Conservation (phyloP, 2,329 filamentous ascomycete genomes). For the Gaeumannomyces tritici region DNA sequence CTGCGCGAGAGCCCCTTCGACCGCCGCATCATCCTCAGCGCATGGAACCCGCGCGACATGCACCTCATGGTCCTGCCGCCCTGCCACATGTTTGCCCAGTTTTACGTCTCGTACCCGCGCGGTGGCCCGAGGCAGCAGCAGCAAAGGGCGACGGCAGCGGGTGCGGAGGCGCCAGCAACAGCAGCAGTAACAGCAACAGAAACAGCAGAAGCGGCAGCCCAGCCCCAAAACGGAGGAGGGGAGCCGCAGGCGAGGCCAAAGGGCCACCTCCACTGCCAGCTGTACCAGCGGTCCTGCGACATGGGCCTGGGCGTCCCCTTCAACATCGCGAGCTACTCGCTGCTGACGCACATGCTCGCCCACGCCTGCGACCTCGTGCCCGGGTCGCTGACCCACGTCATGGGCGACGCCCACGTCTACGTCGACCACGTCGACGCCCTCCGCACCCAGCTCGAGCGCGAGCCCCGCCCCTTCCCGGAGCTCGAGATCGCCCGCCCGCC, state of each 20-base stretch:
- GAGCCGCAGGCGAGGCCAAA: constrained; percentile 28
- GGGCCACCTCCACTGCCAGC: constrained; percentile 72
- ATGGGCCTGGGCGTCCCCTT: constrained; percentile 97
- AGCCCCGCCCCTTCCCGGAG: constrained; percentile 72
- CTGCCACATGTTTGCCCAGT: constrained; percentile 97
- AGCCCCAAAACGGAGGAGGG: constrained; percentile 2
- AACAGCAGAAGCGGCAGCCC: constrained; percentile 9
- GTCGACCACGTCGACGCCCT: constrained; percentile 85
- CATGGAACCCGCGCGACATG: constrained; percentile 88
- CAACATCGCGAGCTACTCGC: constrained; percentile 91
- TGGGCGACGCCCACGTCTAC: constrained; percentile 98
- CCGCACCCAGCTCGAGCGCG: constrained; percentile 66
- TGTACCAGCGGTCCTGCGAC: constrained; percentile 92
- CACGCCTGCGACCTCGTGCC: constrained; percentile 77
- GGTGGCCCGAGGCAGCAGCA: constrained; percentile 19
- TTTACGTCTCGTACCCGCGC: constrained; percentile 74
- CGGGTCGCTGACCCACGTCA: constrained; percentile 83
- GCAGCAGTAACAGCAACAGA: constrained; percentile 6
- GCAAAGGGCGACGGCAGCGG: not conserved
- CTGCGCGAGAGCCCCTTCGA: constrained; percentile 78
- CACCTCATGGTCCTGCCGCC: constrained; percentile 85
- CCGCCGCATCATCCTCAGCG: constrained; percentile 77
- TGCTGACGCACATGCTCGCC: constrained; percentile 92
- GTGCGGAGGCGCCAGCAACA: no score
- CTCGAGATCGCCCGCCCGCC: constrained; percentile 53